phyloP scores from a whole-genome alignment of 1,284 basidiomycete genomes.

The Peniophora sp. region DNA sequence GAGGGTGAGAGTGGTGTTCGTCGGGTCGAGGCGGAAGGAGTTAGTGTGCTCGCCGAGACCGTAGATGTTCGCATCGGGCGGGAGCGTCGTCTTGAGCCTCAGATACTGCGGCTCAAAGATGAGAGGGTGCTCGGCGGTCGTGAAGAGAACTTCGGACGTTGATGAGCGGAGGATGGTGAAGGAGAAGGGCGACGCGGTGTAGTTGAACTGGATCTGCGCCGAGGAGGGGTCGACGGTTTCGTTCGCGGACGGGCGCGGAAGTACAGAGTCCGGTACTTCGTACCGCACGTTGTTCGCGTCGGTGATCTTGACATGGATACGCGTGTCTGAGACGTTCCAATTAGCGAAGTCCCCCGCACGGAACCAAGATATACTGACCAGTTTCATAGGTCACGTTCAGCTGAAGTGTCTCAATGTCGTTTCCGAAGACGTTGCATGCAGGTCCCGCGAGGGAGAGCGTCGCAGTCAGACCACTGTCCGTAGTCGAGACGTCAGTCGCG shows the following conservation, averaged over 20 bases:
- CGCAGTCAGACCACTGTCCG: slow-evolving; percentile 37
- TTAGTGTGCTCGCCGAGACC: slow-evolving; percentile 74
- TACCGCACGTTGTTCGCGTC: slow-evolving; percentile 51
- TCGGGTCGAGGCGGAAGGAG: slow-evolving; percentile 51
- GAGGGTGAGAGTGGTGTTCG: slow-evolving; percentile 56
- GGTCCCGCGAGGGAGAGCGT: slow-evolving; percentile 43
- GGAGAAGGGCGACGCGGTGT: slow-evolving; percentile 58
- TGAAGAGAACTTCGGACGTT: slow-evolving; percentile 59
- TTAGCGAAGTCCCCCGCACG: neutral
- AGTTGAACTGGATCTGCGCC: slow-evolving; percentile 55
- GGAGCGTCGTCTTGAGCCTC: slow-evolving; percentile 53
- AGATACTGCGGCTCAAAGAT: slow-evolving; percentile 78
- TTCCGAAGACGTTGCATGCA: slow-evolving; percentile 58
- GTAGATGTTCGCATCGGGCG: slow-evolving; percentile 60
- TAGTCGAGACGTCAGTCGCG: slow-evolving; percentile 28
- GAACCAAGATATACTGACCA: slow-evolving; percentile 23
- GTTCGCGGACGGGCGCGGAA: slow-evolving; percentile 45
- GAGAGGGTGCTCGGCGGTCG: slow-evolving; percentile 52
- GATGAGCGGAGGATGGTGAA: slow-evolving; percentile 58
- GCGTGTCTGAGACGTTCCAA: slow-evolving; percentile 30
- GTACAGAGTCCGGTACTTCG: slow-evolving; percentile 60
- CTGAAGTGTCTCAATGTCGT: slow-evolving; percentile 43
- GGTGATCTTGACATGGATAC: slow-evolving; percentile 69
- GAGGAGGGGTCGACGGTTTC: slow-evolving; percentile 19
- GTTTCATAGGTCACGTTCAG: slow-evolving; percentile 55